Evolutionary conservation across 306 rosid species (phyloP).

Genomic region (Dalbergia oliveri): DNA sequence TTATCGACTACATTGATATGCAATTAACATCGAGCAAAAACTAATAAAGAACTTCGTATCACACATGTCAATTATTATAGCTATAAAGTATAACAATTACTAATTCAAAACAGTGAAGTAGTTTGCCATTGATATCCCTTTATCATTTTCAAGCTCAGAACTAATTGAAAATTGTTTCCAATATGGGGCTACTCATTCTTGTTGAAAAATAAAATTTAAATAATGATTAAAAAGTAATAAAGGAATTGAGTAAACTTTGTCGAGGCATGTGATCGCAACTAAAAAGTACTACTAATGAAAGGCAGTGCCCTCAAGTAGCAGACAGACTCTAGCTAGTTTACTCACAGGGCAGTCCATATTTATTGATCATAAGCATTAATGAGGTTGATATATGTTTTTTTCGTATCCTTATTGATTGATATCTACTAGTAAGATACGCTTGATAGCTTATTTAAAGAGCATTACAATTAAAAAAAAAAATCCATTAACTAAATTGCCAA

Average conservation of each 20-base stretch:
- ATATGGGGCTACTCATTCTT: neutral
- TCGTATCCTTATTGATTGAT: neutral
- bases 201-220: neutral
- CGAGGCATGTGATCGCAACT: conserved; percentile 55
- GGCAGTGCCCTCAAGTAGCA: conserved; percentile 27
- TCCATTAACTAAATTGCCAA: too few species aligned
- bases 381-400: neutral
- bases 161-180: neutral
- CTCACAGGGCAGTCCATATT: neutral
- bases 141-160: neutral
- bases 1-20: neutral
- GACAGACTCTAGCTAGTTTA: neutral
- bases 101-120: neutral
- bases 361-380: conserved; percentile 37
- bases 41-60: too few species aligned
- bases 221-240: neutral
- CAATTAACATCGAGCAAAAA: neutral
- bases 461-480: neutral
- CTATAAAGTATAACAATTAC: neutral
- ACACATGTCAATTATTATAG: neutral
- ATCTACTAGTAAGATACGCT: neutral
- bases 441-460: conserved; percentile 17
- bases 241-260: conserved; percentile 36
- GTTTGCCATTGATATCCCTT: neutral
- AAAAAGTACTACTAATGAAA: conserved; percentile 34